Evolutionary conservation across 768 basidiomycete genomes (phyloP).

Genomic region (Boletales sp.): DNA sequence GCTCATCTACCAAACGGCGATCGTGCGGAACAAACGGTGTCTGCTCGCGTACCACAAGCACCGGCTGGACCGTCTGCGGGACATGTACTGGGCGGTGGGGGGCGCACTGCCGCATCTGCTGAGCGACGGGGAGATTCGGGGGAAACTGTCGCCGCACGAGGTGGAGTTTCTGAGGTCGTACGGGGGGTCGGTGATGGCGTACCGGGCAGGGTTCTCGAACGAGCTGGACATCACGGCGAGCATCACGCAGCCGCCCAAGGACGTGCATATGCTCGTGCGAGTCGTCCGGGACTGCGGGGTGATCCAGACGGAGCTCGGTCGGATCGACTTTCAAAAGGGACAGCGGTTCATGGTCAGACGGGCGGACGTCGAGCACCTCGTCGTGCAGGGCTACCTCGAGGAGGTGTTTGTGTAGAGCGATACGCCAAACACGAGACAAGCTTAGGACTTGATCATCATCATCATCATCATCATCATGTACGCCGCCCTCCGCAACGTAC

Average conservation of each 20-base stretch:
- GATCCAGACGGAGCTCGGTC: constrained; percentile 89
- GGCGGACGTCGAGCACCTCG: constrained; percentile 89
- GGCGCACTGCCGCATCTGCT: constrained; percentile 86
- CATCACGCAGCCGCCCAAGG: constrained; percentile 81
- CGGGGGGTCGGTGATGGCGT: constrained; percentile 75
- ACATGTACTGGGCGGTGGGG: constrained; percentile 87
- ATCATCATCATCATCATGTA: too few species aligned
- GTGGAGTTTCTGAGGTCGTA: constrained; percentile 85
- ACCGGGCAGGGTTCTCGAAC: constrained; percentile 78
- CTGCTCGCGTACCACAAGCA: constrained; percentile 90
- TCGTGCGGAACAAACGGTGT: constrained; percentile 93
- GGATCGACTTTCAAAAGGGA: constrained; percentile 86
- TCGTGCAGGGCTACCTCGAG: constrained; percentile 91
- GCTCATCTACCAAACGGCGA: constrained; percentile 84
- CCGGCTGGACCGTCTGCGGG: constrained; percentile 76
- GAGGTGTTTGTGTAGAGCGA: too few species aligned
- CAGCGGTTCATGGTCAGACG: constrained; percentile 86
- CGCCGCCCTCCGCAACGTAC: background rate
- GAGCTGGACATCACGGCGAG: constrained; percentile 86
- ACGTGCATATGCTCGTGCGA: constrained; percentile 82
- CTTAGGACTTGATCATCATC: background rate
- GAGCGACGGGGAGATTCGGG: constrained; percentile 59
- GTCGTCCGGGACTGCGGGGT: constrained; percentile 89
- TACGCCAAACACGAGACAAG: too few species aligned
- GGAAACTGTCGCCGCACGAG: constrained; percentile 74